Conservation (phyloP, 2,329 filamentous ascomycete genomes). For the Nemania sp. region DNA sequence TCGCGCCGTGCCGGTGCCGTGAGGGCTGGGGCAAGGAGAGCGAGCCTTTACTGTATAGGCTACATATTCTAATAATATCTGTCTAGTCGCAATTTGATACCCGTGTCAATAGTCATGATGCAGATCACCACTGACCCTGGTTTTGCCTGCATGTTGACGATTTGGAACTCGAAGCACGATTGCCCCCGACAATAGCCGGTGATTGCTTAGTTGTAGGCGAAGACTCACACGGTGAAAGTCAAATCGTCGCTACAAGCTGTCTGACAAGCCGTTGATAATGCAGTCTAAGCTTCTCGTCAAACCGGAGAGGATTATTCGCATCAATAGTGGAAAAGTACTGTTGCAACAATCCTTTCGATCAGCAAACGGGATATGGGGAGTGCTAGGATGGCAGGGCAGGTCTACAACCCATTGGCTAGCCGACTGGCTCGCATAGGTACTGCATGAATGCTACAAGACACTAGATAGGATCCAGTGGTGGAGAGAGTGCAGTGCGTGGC, state of each 20-base stretch:
- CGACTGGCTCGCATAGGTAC: constrained; percentile 29
- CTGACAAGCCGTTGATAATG: constrained; percentile 24
- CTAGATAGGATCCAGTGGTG: constrained; percentile 16
- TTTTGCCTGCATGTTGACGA: constrained; percentile 25
- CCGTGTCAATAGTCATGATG: constrained; percentile 20
- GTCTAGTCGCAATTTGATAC: constrained; percentile 15
- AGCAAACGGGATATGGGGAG: constrained; percentile 21
- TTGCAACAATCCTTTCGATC: constrained; percentile 31
- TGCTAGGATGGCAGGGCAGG: constrained; percentile 16
- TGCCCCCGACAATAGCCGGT: constrained; percentile 30
- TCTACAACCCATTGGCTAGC: constrained; percentile 31
- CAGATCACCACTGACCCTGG: constrained; percentile 24
- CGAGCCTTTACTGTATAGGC: constrained; percentile 8
- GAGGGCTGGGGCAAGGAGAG: constrained; percentile 4
- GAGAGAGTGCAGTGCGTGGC: constrained; percentile 29
- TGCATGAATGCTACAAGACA: constrained; percentile 21
- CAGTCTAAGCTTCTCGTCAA: constrained; percentile 20
- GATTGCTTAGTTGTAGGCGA: constrained; percentile 25
- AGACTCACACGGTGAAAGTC: constrained; percentile 22
- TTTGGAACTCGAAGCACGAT: constrained; percentile 15
- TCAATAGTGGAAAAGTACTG: constrained; percentile 25
- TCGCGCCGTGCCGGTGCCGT: constrained; percentile 2
- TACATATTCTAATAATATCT: constrained; percentile 27
- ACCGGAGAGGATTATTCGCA: constrained; percentile 19
- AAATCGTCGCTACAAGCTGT: constrained; percentile 14